phyloP scores from a whole-genome alignment of 495 filamentous ascomycete genomes.

The Tetracladium marchalianum region DNA sequence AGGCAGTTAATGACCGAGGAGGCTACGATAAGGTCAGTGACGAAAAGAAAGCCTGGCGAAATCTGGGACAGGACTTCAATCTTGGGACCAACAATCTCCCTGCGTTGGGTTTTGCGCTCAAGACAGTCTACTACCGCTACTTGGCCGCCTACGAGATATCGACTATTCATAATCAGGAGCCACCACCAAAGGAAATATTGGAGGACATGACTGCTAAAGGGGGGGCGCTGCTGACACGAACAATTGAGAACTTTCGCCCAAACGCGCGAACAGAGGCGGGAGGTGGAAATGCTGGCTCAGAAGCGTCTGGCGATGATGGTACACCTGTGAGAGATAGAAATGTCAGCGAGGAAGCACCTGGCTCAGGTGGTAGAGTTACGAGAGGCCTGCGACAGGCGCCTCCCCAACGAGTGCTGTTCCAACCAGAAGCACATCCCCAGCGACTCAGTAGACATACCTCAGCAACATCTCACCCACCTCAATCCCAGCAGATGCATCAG shows the following conservation, averaged over 20 bases:
- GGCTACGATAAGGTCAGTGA: conserved; percentile 75
- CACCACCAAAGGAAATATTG: conserved; percentile 72
- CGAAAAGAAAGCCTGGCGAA: conserved; percentile 71
- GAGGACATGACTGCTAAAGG: conserved; percentile 69
- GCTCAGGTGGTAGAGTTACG: conserved; percentile 47
- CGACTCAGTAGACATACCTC: conserved; percentile 49
- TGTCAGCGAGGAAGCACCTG: conserved; percentile 47
- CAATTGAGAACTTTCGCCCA: conserved; percentile 56
- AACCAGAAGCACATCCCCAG: conserved; percentile 56
- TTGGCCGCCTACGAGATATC: conserved; percentile 75
- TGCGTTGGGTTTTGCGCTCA: conserved; percentile 64
- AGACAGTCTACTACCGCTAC: conserved; percentile 76
- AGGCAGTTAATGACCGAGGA: conserved; percentile 55
- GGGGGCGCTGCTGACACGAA: conserved; percentile 64
- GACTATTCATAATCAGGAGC: conserved; percentile 58
- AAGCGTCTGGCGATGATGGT: conserved; percentile 45
- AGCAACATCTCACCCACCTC: conserved; percentile 22
- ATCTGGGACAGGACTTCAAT: conserved; percentile 56
- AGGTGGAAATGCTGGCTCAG: conserved; percentile 31
- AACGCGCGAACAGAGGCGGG: conserved; percentile 23
- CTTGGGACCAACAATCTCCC: conserved; percentile 52
- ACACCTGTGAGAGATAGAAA: conserved; percentile 56
- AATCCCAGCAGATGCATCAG: conserved; percentile 18
- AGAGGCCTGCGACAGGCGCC: conserved; percentile 69
- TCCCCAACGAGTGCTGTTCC: conserved; percentile 70